Evolutionary conservation across 305 asterid species (phyloP), one percentile per base, ranked within the genome.

Genomic region (Fraxinus xanthoxyloides): DNA sequence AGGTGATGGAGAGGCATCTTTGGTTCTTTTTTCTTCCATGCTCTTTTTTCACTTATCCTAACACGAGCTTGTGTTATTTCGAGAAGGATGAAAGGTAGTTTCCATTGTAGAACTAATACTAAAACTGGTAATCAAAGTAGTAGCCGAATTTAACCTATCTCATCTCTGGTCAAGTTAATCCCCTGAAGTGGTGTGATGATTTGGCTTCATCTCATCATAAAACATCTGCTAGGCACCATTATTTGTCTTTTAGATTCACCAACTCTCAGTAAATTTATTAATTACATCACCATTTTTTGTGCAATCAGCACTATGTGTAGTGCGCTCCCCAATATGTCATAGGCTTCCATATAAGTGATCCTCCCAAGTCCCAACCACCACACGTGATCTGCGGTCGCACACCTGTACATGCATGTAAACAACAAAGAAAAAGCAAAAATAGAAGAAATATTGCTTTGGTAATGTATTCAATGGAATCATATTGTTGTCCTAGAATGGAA

Each of bases 1-100:
- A 83, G 92, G 90, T 85, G 95, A 96, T 61, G 99, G 99, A 75
- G 98, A 94, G 93, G 99, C 94, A 88, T 34, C 59, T 74, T 82
- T 54, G 40, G 28, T 76, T 48, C 34, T 75, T 28, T 78, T 9
- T 80, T 83, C 72, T 35, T 30, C 70, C 5, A 54, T 43, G 34
- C 46, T 70, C 48, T 61, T 31, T 34, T 9, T 59, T 26, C 77
- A n/a, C 65, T 36, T 81, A 17, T 24, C 35, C n/a, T n/a, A n/a
- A n/a, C 75, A 32, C 28, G 78, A 38, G 77, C 77, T 61, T 19
- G 40, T 54, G 82, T 15, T 51, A 43, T 77, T 46, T n/a, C 28
- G 40, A 31, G 34, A 74, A 38, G 2, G 38, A 38, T 75, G 51
- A 43, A 46, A 35, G 72, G 35, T 43, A 40, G 61, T 67, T 79